A percentile compares a stretch with the other conserved stretches of the same genome.
Conservation (phyloP, 352 stramenopile genomes). For the Phytophthora pluvialis region DNA sequence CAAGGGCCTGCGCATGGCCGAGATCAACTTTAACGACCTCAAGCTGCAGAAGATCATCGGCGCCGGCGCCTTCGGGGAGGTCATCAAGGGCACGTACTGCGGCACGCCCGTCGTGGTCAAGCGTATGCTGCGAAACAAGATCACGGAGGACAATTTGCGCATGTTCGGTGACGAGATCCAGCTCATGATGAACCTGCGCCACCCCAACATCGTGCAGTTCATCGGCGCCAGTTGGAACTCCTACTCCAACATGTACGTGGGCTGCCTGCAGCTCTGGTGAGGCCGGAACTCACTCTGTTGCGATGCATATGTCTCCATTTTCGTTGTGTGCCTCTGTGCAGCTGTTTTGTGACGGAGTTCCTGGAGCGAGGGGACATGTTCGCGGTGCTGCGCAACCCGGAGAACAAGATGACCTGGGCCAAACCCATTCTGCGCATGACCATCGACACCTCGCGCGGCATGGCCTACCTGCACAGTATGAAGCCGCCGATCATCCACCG, state of each 20-base stretch:
- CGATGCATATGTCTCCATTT: conserved; percentile 12
- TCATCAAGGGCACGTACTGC: conserved; percentile 91
- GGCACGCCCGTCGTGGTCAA: conserved; percentile 90
- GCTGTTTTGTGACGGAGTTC: conserved; percentile 90
- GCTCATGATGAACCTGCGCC: conserved; percentile 91
- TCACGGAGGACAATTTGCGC: conserved; percentile 87
- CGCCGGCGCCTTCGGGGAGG: conserved; percentile 83
- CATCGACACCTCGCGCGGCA: conserved; percentile 93
- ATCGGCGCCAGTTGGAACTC: conserved; percentile 92
- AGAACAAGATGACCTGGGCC: conserved; percentile 85
- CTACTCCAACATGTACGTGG: conserved; percentile 92
- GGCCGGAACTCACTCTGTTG: conserved; percentile 18
- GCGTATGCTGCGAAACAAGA: conserved; percentile 90
- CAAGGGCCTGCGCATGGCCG: conserved; percentile 85
- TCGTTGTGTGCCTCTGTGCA: conserved; percentile 34
- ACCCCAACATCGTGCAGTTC: conserved; percentile 91
- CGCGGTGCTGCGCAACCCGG: conserved; percentile 76
- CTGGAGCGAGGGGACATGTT: conserved; percentile 87
- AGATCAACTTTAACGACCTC: conserved; percentile 91
- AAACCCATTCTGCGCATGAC: conserved; percentile 90
- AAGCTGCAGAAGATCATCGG: conserved; percentile 91
- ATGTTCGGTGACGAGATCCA: conserved; percentile 92
- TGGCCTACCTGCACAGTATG: conserved; percentile 98
- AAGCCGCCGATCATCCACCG: conserved; percentile 98
- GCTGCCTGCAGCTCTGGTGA: too few relatives aligned